Base-by-base conservation (phyloP, 2,329 filamentous ascomycete genomes). In the Phoma herbarum region DNA sequence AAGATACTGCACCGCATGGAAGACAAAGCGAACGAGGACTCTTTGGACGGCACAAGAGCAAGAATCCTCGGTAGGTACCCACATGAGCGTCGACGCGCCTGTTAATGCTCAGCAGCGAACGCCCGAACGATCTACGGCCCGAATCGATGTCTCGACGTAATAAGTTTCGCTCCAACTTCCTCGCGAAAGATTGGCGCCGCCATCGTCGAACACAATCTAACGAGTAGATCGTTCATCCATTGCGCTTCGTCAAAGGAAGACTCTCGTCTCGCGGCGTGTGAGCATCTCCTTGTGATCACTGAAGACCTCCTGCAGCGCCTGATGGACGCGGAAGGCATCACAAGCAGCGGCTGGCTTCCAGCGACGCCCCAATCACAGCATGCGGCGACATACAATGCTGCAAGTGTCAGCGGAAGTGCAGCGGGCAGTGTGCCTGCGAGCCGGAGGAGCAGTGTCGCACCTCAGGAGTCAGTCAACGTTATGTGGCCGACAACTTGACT, bases 131-230 rank as follows among this genome's bases (percentile, higher is more conserved):
- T 77, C 50, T 77, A 76, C 66, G 74, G 74, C 31, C 59, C 71
- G 47, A 71, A 67, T 60, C 73, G 74, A 35, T 66, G 62, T 63
- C 71, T 77, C 65, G 74, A 77, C 65, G 64, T 75, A 54, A 70
- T 77, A 66, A 75, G 69, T 60, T 76, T 69, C 68, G 69, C 71
- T 23, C 67, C 67, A 48, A 71, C 69, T 61, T 74, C 70, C 35
- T 71, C 70, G 59, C 68, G 67, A 64, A 73, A 68, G 65, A 73
- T 72, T 59, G 71, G 63, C 51, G 74, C 73, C 61, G 73, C 71
- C 57, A 74, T 76, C 61, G 70, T 77, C 60, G 74, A 77, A 61
- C 74, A 77, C 67, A 73, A 71, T 64, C 69, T 69, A 41, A 68
- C 61, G 49, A 72, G 69, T 66, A 72, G 68, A 52, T 74, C 73